These are phyloP conservation scores for Solanum raphanifolium DNA, from an alignment of 257 asterid species.

Conservation along the genomic window DNA sequence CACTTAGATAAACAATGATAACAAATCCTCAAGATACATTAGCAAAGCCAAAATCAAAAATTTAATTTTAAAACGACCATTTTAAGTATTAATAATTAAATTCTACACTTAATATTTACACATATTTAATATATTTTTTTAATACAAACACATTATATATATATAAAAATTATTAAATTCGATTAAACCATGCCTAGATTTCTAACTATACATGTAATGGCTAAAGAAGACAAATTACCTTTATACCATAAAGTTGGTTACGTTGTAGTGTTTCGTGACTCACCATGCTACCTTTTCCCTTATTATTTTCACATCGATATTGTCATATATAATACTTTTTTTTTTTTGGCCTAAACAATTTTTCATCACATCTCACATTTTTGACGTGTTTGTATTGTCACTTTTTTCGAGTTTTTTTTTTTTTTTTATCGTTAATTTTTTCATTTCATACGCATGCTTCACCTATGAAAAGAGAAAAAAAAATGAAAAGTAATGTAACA, in stretches of 20 bases:
- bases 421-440: neutral
- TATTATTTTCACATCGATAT: neutral
- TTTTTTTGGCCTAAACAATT: neutral
- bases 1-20: neutral
- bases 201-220: no score
- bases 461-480: neutral
- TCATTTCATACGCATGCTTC: neutral
- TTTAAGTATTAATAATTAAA: no score
- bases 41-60: neutral
- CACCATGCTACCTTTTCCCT: neutral
- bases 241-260: neutral
- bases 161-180: accelerated
- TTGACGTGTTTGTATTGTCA: neutral
- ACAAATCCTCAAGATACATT: neutral
- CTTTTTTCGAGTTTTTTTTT: neutral
- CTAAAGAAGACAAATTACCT: neutral
- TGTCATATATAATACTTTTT: neutral
- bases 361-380: neutral
- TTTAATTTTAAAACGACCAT: no score
- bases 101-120: neutral
- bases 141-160: neutral
- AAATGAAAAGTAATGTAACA: neutral
- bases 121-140: neutral
- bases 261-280: neutral
- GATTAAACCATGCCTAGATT: accelerated